Percentiles rank a stretch among this genome's conserved stretches.
phyloP scores from a whole-genome alignment of 108 stramenopile genomes.

The Discostella pseudostelligera region DNA sequence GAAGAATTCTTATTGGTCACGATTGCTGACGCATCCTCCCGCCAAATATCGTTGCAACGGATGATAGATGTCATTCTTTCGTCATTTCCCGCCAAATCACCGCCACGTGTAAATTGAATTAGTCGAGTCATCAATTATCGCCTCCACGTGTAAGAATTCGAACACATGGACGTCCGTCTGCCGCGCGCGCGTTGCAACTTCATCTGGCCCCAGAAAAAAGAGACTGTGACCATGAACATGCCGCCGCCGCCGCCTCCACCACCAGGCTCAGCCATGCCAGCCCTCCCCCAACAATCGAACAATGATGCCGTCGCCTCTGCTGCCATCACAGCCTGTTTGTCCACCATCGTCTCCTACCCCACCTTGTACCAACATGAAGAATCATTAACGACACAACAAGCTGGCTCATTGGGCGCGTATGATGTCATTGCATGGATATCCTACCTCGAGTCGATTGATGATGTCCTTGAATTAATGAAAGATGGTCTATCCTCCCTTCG shows the following conservation, averaged over 20 bases:
- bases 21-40: too few species aligned
- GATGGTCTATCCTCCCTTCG: neutral
- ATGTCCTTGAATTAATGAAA: conserved; percentile 32
- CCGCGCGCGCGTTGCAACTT: too few species aligned
- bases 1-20: too few species aligned
- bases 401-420: conserved; percentile 51
- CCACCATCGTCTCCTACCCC: conserved; percentile 39
- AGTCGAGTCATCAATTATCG: too few species aligned
- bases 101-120: too few species aligned
- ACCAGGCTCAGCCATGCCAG: conserved; percentile 1
- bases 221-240: too few species aligned
- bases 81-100: too few species aligned
- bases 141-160: too few species aligned
- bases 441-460: conserved; percentile 80
- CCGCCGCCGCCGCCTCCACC: conserved; percentile 7
- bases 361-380: conserved; percentile 48
- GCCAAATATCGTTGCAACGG: too few species aligned
- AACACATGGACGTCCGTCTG: too few species aligned
- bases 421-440: conserved; percentile 76
- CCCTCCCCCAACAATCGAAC: neutral
- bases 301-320: neutral
- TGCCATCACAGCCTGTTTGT: conserved; percentile 15
- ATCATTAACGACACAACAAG: conserved; percentile 51
- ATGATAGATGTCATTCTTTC: too few species aligned
- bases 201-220: too few species aligned